Evolutionary conservation across 305 asterid genomes (phyloP), one percentile per base, ranked within the genome.

Genomic region (Caryopteris hybrid): DNA sequence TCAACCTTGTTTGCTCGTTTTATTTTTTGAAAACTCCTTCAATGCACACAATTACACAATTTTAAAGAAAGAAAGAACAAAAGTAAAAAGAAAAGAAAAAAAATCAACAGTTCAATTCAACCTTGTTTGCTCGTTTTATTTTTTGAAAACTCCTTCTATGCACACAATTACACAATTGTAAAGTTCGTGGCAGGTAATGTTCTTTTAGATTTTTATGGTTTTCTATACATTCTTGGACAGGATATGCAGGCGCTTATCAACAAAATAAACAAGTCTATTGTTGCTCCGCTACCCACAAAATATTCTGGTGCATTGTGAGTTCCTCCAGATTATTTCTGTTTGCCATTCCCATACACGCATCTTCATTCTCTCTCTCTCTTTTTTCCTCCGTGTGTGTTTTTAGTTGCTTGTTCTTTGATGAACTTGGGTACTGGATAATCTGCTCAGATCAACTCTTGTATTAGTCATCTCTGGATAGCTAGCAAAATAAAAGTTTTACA

Each of bases 201-300:
- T 61, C 65, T 25, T 39, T 57, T 64, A 54, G 42, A 43, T 72
- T 59, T 57, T 69, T 45, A 60, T 73, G 58, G 23, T 34, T 64
- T 74, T 54, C 58, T 76, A 33, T 63, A 50, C 58, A 61, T 77
- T 29, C 38, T 74, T 72, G 73, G 51, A 57, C 89, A 92, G 97
- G 98, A 92, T 74, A 92, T 92, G 87, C 96, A 88, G 81, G 98
- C 97, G 69, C 95, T 90, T 72, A 92, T 92, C 83, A 90, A 86
- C 84, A 82, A 85, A 83, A 92, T 92, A 74, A 88, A 86, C 85
- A 90, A 88, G 88, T 92, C 93, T 21, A 88, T 88, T 31, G 95
- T 90, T 68, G 95, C 96, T 25, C 96, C 97, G 23, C 81, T 90
- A 46, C 98, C 97, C 47, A 74, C 93, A 48, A 83, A 81, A 72